phyloP scores from a whole-genome alignment of 2,329 filamentous ascomycete genomes.

The Colletotrichum sp. region DNA sequence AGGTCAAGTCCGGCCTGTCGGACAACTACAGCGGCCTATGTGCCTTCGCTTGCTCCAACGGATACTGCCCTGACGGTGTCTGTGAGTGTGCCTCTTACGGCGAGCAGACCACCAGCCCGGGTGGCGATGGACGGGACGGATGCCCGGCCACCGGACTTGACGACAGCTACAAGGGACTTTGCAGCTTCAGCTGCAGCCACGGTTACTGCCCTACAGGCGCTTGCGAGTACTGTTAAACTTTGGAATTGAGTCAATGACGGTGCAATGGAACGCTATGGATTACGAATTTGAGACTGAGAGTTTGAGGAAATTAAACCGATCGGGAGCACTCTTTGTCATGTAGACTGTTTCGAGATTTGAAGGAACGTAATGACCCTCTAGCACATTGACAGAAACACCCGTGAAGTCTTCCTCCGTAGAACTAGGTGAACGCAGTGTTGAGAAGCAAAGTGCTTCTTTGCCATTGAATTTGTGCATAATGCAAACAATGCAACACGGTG shows the following conservation, averaged over 20 bases:
- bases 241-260: background rate
- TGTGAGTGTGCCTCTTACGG: conserved; percentile 38
- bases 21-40: conserved; percentile 39
- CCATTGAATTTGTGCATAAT: background rate
- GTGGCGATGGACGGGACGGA: conserved; percentile 30
- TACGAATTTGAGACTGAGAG: background rate
- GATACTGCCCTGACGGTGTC: conserved; percentile 36
- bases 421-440: background rate
- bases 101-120: conserved; percentile 23
- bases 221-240: conserved; percentile 25
- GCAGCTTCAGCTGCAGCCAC: conserved; percentile 49
- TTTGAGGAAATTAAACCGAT: background rate
- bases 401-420: background rate
- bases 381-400: background rate
- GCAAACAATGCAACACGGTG: background rate
- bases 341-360: background rate
- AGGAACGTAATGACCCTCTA: background rate
- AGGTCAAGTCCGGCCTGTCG: conserved; percentile 29
- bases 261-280: background rate
- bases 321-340: background rate
- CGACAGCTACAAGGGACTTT: conserved; percentile 46
- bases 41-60: conserved; percentile 32
- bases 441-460: background rate
- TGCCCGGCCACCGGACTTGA: conserved; percentile 35
- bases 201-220: conserved; percentile 48